These are phyloP conservation scores for Suillus weaverae DNA, from an alignment of 768 basidiomycete species.

Conservation along the genomic window DNA sequence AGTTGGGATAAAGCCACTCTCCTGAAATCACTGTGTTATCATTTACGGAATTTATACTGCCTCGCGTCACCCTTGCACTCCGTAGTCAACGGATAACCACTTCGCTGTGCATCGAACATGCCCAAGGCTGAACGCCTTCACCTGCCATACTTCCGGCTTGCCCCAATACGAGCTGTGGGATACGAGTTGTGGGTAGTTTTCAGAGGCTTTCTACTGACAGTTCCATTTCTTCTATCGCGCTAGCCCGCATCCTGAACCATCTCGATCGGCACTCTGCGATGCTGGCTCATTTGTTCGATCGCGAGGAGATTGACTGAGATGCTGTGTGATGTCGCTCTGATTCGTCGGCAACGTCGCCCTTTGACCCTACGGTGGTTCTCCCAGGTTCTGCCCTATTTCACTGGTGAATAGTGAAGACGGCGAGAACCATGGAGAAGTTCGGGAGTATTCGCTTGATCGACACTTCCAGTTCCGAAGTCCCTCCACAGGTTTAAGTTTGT, in stretches of 20 bases:
- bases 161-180: background rate
- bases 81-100: background rate
- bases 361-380: background rate
- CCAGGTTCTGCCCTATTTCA: slow-evolving; percentile 1
- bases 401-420: slow-evolving; percentile 4
- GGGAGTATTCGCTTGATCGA: slow-evolving; percentile 2
- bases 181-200: background rate
- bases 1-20: background rate
- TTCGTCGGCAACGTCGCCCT: slow-evolving; percentile 2
- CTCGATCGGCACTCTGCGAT: background rate
- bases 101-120: slow-evolving; percentile 7
- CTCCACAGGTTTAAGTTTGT: slow-evolving; percentile 1
- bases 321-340: background rate
- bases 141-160: background rate
- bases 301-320: slow-evolving; percentile 2
- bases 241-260: background rate
- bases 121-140: background rate
- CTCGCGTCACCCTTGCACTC: slow-evolving; percentile 4
- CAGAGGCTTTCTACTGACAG: background rate
- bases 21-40: slow-evolving; percentile 1
- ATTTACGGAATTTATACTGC: background rate
- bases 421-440: slow-evolving; percentile 2
- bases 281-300: slow-evolving; percentile 1
- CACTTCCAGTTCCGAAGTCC: slow-evolving; percentile 1
- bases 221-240: slow-evolving; percentile 2